Evolutionary conservation across 2,329 filamentous ascomycete genomes (phyloP).

Genomic region (Fusarium sp.): DNA sequence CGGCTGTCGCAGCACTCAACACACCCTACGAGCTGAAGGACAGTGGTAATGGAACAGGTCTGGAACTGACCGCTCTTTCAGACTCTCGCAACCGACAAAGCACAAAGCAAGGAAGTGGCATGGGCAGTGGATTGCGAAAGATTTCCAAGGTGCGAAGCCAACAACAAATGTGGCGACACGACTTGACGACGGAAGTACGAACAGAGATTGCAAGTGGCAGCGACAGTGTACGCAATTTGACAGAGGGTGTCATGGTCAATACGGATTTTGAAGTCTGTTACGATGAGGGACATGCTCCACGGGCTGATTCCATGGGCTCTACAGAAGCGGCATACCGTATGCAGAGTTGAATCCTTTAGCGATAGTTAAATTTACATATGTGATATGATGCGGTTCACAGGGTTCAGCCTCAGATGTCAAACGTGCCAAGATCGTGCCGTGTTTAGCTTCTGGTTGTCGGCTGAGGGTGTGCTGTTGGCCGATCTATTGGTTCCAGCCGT

Average conservation of each 20-base stretch:
- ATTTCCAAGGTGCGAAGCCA: constrained; percentile 10
- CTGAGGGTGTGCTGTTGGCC: background rate
- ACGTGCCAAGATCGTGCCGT: background rate
- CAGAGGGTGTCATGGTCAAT: constrained; percentile 40
- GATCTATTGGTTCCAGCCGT: too few relatives aligned
- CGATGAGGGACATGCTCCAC: constrained; percentile 30
- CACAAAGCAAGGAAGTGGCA: constrained; percentile 10
- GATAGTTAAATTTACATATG: background rate
- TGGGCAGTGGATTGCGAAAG: constrained; percentile 2
- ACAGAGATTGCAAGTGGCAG: constrained; percentile 28
- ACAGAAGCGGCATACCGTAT: constrained; percentile 31
- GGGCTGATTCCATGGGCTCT: constrained; percentile 35
- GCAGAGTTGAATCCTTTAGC: background rate
- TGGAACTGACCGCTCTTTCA: constrained; percentile 28
- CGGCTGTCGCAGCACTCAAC: constrained; percentile 34
- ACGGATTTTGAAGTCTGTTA: constrained; percentile 43
- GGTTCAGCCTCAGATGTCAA: background rate
- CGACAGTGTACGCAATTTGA: constrained; percentile 41
- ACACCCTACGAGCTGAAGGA: constrained; percentile 39
- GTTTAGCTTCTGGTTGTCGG: background rate
- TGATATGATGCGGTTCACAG: background rate
- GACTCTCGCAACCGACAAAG: constrained; percentile 15
- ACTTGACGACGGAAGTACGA: constrained; percentile 5
- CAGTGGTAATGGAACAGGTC: constrained; percentile 34
- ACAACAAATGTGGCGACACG: constrained; percentile 29